phyloP scores from a whole-genome alignment of 345 rosid genomes.

The Aurinia saxatilis region DNA sequence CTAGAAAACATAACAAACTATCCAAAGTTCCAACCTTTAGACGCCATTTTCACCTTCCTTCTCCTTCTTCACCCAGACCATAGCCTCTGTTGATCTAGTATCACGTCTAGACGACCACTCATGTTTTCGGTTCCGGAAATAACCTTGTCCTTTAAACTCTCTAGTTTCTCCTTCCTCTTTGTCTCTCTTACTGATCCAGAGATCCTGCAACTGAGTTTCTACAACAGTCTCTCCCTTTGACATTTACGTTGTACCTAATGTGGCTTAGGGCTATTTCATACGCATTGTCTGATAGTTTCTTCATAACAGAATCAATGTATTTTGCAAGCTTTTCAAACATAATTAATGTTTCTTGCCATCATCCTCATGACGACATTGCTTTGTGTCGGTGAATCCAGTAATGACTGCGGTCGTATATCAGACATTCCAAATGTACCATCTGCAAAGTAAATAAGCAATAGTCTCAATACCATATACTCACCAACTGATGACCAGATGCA shows the following conservation, averaged over 20 bases:
- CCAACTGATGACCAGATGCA: no score
- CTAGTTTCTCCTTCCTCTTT: neutral
- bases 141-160: neutral
- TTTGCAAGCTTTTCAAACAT: slow-evolving; percentile 97
- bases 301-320: slow-evolving; percentile 70
- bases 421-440: slow-evolving; percentile 99
- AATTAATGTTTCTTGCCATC: slow-evolving; percentile 97
- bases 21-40: neutral
- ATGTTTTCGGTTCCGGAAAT: no score
- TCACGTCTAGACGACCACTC: neutral
- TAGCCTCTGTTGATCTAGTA: neutral
- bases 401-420: slow-evolving; percentile 93
- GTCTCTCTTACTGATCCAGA: neutral
- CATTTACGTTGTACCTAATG: slow-evolving; percentile 68
- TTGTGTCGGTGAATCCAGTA: slow-evolving; percentile 75
- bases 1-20: neutral
- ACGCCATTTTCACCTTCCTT: no score
- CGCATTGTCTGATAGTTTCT: slow-evolving; percentile 70
- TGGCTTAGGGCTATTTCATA: slow-evolving; percentile 72
- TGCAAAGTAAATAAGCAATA: slow-evolving; percentile 20
- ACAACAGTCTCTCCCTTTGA: neutral
- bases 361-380: slow-evolving; percentile 93
- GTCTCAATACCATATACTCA: no score
- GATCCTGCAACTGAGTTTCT: neutral
- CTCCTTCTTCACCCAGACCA: slow-evolving; percentile 17